These are phyloP conservation scores for Fraxinus baroniana DNA, from an alignment of 305 asterid genomes.

Conservation along the genomic window DNA sequence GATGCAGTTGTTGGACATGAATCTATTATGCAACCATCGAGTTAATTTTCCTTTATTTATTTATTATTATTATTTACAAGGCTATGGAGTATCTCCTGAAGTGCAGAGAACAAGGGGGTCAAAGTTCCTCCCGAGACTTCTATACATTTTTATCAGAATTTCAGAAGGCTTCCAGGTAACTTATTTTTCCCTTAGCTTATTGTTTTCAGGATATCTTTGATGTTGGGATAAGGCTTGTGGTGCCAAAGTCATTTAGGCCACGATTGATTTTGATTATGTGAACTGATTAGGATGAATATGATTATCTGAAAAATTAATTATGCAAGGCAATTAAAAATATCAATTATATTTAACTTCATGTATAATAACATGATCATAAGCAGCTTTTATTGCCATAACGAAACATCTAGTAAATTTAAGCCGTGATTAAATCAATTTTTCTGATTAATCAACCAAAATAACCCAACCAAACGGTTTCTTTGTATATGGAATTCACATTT, in stretches of 20 bases:
- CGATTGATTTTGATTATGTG: not conserved
- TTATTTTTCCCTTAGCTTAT: not conserved
- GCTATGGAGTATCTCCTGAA: conserved; percentile 79
- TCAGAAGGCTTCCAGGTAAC: conserved; percentile 80
- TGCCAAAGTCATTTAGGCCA: not conserved
- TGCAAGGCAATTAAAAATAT: not conserved
- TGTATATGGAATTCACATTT: not conserved
- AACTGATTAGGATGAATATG: not conserved
- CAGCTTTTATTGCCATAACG: not conserved
- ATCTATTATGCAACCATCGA: conserved; percentile 7
- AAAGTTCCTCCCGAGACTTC: conserved; percentile 68
- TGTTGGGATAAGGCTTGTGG: not conserved
- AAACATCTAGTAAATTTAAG: not conserved
- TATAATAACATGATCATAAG: not conserved
- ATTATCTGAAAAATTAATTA: not conserved
- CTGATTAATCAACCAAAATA: not conserved
- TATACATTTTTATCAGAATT: conserved; percentile 61
- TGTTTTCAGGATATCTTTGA: not conserved
- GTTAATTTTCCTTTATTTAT: conserved; percentile 5
- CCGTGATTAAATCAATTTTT: not conserved
- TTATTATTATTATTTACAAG: conserved; percentile 30
- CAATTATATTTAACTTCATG: not conserved
- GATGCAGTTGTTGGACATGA: not conserved
- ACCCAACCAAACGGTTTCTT: not conserved
- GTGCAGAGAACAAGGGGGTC: conserved; percentile 70